Percentiles rank a stretch among this genome's conserved stretches.
These are phyloP conservation scores for Daedaleopsis sinensis DNA, from an alignment of 768 basidiomycete genomes.

Conservation along the genomic window DNA sequence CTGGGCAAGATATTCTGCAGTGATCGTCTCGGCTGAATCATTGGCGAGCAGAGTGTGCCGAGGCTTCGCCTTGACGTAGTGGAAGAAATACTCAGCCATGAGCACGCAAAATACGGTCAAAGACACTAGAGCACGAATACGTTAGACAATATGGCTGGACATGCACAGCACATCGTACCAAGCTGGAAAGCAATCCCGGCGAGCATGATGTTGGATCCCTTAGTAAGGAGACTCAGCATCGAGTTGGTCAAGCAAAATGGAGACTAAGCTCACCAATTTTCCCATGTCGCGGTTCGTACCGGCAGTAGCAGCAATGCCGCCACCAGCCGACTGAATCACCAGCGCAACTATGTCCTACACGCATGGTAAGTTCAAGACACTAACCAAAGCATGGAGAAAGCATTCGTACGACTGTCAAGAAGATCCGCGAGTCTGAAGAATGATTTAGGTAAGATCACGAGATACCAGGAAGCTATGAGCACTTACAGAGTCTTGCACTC, in stretches of 20 bases:
- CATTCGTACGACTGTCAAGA: conserved; percentile 29
- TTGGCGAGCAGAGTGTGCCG: conserved; percentile 16
- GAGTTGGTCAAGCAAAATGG: conserved; percentile 25
- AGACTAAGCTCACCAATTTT: conserved; percentile 7
- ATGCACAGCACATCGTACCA: conserved; percentile 33
- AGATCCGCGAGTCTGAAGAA: conserved; percentile 28
- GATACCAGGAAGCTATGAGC: background rate
- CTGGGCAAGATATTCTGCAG: background rate
- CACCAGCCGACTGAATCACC: conserved; percentile 43
- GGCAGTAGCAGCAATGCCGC: conserved; percentile 29
- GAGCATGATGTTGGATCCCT: conserved; percentile 59
- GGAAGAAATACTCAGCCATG: background rate
- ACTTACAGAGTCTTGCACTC: conserved; percentile 32
- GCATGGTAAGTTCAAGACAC: conserved; percentile 2
- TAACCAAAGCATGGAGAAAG: background rate
- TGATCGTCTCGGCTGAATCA: background rate
- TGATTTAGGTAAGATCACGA: background rate
- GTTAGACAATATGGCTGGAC: conserved; percentile 18
- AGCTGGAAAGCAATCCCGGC: conserved; percentile 67
- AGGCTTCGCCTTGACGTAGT: conserved; percentile 2
- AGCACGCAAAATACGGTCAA: background rate
- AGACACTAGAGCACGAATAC: too few relatives aligned
- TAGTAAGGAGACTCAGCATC: conserved; percentile 17
- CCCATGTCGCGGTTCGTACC: conserved; percentile 15
- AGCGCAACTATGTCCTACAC: conserved; percentile 38